Percentiles rank a stretch among this genome's conserved stretches.
These are phyloP conservation scores for Aspergillus mulundensis DNA, from an alignment of 495 filamentous ascomycete species.

Conservation along the genomic window DNA sequence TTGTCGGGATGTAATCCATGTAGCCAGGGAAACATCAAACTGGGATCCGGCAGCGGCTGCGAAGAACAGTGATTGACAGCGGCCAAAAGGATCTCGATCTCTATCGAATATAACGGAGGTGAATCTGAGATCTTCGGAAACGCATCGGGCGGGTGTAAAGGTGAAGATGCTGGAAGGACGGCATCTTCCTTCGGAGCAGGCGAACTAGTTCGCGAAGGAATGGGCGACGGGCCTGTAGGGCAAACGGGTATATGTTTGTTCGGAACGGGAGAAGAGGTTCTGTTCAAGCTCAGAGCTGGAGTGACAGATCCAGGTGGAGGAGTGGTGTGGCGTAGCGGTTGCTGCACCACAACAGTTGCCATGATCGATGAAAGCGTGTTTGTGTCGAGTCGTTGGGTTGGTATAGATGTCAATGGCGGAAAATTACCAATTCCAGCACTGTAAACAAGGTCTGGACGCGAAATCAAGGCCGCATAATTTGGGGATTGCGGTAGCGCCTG, in stretches of 20 bases:
- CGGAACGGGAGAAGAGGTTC: constrained; percentile 61
- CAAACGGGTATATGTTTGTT: constrained; percentile 88
- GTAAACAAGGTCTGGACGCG: neutral
- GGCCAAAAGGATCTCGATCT: constrained; percentile 60
- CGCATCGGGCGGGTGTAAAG: constrained; percentile 69
- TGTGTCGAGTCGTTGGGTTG: neutral
- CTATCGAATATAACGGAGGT: constrained; percentile 68
- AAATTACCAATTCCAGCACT: neutral
- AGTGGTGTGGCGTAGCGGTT: constrained; percentile 43
- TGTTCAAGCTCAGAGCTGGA: constrained; percentile 37
- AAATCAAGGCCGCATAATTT: neutral
- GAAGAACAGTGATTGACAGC: constrained; percentile 70
- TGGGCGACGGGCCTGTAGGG: constrained; percentile 68
- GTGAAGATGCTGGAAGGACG: constrained; percentile 54
- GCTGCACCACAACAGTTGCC: constrained; percentile 51
- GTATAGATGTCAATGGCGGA: neutral
- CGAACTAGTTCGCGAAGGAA: constrained; percentile 48
- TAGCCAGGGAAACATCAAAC: constrained; percentile 91
- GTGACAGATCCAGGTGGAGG: constrained; percentile 40
- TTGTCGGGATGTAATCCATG: constrained; percentile 92
- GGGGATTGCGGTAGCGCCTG: neutral
- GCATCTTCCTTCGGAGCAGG: constrained; percentile 44
- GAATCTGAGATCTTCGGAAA: constrained; percentile 53
- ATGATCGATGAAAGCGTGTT: constrained; percentile 25
- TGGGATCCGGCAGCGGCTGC: constrained; percentile 78